These are phyloP conservation scores for Diversispora epigaea DNA, from an alignment of 192 early-diverging fungal genomes.

Conservation along the genomic window DNA sequence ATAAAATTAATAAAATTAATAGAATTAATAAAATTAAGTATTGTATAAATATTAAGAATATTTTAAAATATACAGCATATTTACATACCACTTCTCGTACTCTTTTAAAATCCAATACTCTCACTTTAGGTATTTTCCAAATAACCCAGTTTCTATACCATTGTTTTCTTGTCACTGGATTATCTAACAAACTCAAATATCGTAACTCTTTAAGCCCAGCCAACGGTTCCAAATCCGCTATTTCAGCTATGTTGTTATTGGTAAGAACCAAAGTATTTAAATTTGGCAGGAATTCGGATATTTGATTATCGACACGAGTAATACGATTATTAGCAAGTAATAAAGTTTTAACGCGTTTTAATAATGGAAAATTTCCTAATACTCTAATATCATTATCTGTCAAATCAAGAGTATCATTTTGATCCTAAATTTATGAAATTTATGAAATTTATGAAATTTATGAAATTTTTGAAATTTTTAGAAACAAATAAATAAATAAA, in stretches of 20 bases:
- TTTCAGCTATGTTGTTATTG: constrained; percentile 81
- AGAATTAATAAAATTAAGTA: too few species aligned
- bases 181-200: constrained; percentile 78
- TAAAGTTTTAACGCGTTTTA: constrained; percentile 72
- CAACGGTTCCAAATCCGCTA: constrained; percentile 84
- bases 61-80: not conserved
- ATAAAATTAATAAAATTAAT: too few species aligned
- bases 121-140: constrained; percentile 71
- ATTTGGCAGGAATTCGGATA: constrained; percentile 71
- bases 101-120: constrained; percentile 84
- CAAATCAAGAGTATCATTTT: constrained; percentile 90
- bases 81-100: constrained; percentile 63
- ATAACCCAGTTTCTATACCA: constrained; percentile 86
- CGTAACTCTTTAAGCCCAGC: constrained; percentile 45
- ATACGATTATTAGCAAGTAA: constrained; percentile 91
- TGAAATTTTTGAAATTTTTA: too few species aligned
- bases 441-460: not conserved
- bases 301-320: constrained; percentile 66
- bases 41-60: not conserved
- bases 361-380: constrained; percentile 85
- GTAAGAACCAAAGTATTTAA: constrained; percentile 79
- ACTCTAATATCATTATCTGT: constrained; percentile 87
- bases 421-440: constrained; percentile 54
- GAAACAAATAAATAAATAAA: not conserved
- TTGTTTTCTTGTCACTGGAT: constrained; percentile 81